Percentiles rank a stretch among this genome's conserved stretches.
phyloP scores from a whole-genome alignment of 148 eudicot species.

The Talinum fruticosum region DNA sequence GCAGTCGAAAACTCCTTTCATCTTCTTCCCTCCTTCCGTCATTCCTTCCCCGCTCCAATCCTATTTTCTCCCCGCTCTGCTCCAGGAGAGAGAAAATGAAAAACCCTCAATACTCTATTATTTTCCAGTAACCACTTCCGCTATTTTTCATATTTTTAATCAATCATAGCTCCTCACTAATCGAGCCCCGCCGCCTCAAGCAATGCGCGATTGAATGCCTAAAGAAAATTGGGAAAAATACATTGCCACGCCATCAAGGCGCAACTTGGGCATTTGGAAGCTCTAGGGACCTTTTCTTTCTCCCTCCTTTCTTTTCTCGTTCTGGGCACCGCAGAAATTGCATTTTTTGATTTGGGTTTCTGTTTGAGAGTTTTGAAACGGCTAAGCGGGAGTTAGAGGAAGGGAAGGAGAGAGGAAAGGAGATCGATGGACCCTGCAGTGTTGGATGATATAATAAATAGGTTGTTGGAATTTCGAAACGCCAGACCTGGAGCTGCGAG shows the following conservation, averaged over 20 bases:
- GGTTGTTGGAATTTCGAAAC: constrained; percentile 58
- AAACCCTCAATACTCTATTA: neutral
- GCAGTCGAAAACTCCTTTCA: constrained; percentile 12
- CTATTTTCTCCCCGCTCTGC: neutral
- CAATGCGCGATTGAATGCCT: neutral
- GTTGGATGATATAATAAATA: constrained; percentile 58
- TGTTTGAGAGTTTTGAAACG: neutral
- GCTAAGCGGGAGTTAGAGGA: neutral
- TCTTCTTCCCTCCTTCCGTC: neutral
- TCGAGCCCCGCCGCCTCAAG: constrained; percentile 8
- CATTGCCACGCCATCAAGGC: neutral
- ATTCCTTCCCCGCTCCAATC: neutral
- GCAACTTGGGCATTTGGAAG: neutral
- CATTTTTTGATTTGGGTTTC: neutral
- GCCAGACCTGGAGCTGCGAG: constrained; percentile 45
- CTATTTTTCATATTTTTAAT: constrained; percentile 1
- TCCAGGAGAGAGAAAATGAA: constrained; percentile 3
- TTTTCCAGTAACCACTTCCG: neutral
- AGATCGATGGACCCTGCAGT: constrained; percentile 47
- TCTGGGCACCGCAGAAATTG: neutral
- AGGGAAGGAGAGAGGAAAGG: constrained; percentile 7
- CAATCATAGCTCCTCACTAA: constrained; percentile 1
- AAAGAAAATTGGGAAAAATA: neutral
- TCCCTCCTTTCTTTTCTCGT: neutral
- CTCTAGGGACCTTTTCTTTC: neutral